Evolutionary conservation across 192 early-diverging fungal species (phyloP), one percentile per base, ranked within the genome.

Genomic region (Backusella tarrabulga): DNA sequence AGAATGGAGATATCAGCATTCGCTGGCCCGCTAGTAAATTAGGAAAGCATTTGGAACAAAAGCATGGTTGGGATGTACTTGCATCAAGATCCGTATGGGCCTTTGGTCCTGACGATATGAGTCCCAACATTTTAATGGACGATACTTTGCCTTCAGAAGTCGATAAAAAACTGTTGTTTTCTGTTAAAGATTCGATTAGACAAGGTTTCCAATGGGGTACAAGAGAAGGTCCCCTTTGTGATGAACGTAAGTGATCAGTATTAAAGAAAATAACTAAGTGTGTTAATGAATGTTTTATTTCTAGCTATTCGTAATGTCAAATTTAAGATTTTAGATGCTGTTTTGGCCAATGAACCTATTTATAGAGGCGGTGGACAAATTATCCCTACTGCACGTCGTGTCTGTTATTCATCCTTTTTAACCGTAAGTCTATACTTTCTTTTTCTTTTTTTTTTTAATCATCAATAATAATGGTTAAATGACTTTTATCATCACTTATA

Each of bases 151-250:
- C 96, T 0, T 85, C 89, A 14, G 98, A 99, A 76, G 93, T 95
- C 7, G 94, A 99, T 80, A 95, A 95, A 85, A 83, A 92, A 50
- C 77, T 95, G 36, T 81, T 99, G 38, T 85, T 86, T 19, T 84
- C 90, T 32, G 93, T 95, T 50, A 88, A 91, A 7, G 98, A 99
- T 79, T 91, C 92, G 19, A 89, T 99, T 74, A 88, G 90, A 50
- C 96, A 98, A 84, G 98, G 98, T 42, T 99, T 99, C 88, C 95
- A 97, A 83, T 99, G 98, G 98, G 97, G 94, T 32, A 90, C 96
- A 1, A 89, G 96, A 54, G 97, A 99, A 80, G 98, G 98, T 8
- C 98, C 98, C 14, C 84, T 99, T 14, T 95, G 93, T 74, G 98
- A 99, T 83, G 98, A 99, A 88, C 96, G 93, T 94, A 84, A 87